Conservation (phyloP, 2,329 filamentous ascomycete species). For the Eurotiales sp. region DNA sequence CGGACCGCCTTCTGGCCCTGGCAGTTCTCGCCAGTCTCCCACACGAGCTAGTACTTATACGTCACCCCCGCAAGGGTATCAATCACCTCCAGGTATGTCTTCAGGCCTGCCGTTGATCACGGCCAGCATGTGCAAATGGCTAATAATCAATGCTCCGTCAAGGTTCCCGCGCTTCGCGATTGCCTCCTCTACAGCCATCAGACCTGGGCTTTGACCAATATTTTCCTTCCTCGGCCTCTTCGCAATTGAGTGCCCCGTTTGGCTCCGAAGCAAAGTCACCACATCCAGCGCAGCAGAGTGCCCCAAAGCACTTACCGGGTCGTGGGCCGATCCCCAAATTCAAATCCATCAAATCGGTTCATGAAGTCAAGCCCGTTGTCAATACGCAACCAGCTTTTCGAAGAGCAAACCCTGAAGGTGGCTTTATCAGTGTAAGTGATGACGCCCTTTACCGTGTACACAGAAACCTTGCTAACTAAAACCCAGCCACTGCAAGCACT, state of each 20-base stretch:
- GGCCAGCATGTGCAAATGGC: constrained; percentile 5
- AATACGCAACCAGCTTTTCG: constrained; percentile 86
- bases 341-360: constrained; percentile 66
- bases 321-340: constrained; percentile 82
- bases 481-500: constrained; percentile 85
- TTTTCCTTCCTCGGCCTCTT: constrained; percentile 67
- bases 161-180: constrained; percentile 56
- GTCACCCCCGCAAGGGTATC: constrained; percentile 55
- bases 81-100: constrained; percentile 55
- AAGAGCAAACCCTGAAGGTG: constrained; percentile 91
- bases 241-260: constrained; percentile 67
- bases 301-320: constrained; percentile 41
- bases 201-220: constrained; percentile 66
- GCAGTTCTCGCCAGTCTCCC: constrained; percentile 66
- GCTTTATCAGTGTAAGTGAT: constrained; percentile 84
- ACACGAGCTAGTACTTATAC: constrained; percentile 60
- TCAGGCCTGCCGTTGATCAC: constrained; percentile 6
- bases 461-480: constrained; percentile 19
- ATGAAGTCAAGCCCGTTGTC: constrained; percentile 76
- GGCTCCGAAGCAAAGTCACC: constrained; percentile 51
- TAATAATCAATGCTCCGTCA: constrained; percentile 32
- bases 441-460: not conserved
- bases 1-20: constrained; percentile 51
- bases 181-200: constrained; percentile 68
- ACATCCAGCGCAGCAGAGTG: constrained; percentile 41